Percentiles rank a stretch among this genome's conserved stretches.
These are phyloP conservation scores for Aureobasidium melanogenum DNA, from an alignment of 2,329 filamentous ascomycete species.

Conservation along the genomic window DNA sequence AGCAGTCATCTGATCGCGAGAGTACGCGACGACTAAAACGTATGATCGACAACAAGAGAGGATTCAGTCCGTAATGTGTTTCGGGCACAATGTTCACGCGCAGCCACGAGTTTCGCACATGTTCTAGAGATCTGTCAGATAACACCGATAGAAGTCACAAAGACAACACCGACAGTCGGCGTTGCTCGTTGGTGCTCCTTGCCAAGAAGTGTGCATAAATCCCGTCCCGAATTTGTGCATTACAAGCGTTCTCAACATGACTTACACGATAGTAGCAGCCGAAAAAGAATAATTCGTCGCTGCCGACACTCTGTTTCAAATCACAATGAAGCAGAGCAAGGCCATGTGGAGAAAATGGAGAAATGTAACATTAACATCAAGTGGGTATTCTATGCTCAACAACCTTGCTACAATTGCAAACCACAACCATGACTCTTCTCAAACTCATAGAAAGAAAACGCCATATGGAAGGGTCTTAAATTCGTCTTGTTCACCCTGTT, in stretches of 20 bases:
- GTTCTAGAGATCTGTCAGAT: background rate
- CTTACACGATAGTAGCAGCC: background rate
- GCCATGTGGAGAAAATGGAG: background rate
- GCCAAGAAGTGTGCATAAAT: background rate
- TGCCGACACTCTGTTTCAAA: background rate
- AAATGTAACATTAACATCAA: conserved; percentile 11
- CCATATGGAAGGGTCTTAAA: conserved; percentile 2
- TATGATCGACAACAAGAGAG: background rate
- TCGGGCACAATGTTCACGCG: background rate
- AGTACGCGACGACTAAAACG: background rate
- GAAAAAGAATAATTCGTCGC: too few relatives aligned
- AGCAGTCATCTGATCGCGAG: background rate
- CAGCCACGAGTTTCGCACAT: background rate
- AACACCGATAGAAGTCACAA: background rate
- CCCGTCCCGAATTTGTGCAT: background rate
- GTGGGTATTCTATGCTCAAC: conserved; percentile 11
- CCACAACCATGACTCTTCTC: background rate
- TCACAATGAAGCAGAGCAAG: background rate
- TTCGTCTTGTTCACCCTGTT: background rate
- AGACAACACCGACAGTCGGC: background rate
- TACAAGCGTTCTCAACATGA: background rate
- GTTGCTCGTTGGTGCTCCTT: background rate
- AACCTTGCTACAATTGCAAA: background rate
- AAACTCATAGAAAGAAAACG: background rate
- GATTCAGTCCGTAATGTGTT: background rate